Conservation (phyloP, 75 land plant genomes). For the Pinus taeda region DNA sequence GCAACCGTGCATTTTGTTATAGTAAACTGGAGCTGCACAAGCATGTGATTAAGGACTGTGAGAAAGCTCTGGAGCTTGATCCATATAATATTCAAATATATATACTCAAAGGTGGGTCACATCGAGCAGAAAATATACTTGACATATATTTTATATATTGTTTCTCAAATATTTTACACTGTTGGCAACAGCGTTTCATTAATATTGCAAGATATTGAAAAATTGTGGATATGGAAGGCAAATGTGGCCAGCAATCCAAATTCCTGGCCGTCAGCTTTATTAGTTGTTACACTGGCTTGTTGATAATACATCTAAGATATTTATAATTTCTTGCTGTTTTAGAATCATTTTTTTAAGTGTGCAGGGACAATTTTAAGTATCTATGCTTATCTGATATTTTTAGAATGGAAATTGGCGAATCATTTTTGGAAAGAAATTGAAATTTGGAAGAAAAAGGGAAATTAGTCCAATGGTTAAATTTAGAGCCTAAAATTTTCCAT, state of each 20-base stretch:
- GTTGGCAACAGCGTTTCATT: not conserved
- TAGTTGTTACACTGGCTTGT: not conserved
- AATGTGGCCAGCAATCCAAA: not conserved
- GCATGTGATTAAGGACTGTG: slow-evolving; percentile 90
- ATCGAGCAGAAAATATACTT: not conserved
- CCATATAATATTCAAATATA: slow-evolving; percentile 65
- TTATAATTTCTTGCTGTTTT: no score
- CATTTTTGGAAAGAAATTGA: no score
- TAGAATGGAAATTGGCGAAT: no score
- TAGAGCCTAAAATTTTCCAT: no score
- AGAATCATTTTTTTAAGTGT: no score
- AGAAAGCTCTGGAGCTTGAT: slow-evolving; percentile 69
- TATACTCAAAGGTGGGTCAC: slow-evolving; percentile 69
- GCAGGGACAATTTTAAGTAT: no score
- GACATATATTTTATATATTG: no score
- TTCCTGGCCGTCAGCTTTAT: not conserved
- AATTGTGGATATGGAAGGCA: not conserved
- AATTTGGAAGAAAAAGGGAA: no score
- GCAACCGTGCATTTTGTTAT: slow-evolving; percentile 90
- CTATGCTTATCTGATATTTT: no score
- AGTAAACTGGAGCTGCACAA: slow-evolving; percentile 93
- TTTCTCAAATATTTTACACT: not conserved
- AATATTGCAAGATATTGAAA: not conserved
- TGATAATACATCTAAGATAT: not conserved
- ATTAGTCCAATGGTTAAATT: no score